phyloP scores from a whole-genome alignment of 352 stramenopile genomes.

The Phytophthora pinifolia region DNA sequence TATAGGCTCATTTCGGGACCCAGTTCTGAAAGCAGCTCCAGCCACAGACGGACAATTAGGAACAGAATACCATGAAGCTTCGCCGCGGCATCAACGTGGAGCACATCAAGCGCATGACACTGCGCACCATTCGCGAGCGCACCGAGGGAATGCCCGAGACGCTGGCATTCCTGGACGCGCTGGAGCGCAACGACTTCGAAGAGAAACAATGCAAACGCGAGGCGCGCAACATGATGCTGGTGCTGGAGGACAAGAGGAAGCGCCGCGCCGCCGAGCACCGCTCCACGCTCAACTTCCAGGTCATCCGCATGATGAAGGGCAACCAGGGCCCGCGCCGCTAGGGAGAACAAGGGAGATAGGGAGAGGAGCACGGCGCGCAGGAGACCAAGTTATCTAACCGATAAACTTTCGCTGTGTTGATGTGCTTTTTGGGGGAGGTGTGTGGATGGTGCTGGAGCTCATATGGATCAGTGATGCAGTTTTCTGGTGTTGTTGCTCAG shows the following conservation, averaged over 20 bases:
- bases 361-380: no score
- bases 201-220: constrained; percentile 83
- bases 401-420: constrained; percentile 24
- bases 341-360: no score
- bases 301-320: constrained; percentile 88
- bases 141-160: constrained; percentile 81
- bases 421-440: constrained; percentile 2
- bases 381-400: constrained; percentile 13
- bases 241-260: constrained; percentile 73
- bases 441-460: background rate
- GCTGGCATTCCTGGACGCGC: constrained; percentile 77
- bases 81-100: constrained; percentile 76
- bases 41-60: constrained; percentile 15
- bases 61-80: constrained; percentile 66
- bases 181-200: constrained; percentile 86
- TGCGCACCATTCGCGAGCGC: constrained; percentile 79
- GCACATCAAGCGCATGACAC: constrained; percentile 91
- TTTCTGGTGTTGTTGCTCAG: no score
- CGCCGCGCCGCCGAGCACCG: constrained; percentile 68
- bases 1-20: no score
- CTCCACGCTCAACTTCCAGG: constrained; percentile 87
- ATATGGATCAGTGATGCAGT: no score
- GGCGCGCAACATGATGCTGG: constrained; percentile 71
- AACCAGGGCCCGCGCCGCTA: constrained; percentile 39
- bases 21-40: background rate